Evolutionary conservation across 2,329 filamentous ascomycete genomes (phyloP).

Genomic region (Ceratocystis lukuohia): DNA sequence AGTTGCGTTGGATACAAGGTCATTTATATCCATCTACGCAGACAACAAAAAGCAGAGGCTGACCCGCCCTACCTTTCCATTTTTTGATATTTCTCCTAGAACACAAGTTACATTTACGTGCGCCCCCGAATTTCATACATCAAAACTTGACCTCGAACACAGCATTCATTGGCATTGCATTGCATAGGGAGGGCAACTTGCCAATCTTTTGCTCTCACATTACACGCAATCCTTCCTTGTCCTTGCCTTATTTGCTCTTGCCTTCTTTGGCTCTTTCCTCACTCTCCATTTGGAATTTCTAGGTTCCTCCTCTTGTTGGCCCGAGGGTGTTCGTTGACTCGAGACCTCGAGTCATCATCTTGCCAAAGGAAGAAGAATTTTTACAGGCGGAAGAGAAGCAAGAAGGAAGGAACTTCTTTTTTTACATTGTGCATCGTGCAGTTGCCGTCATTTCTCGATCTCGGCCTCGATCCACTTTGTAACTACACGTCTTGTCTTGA

Average conservation of each 20-base stretch:
- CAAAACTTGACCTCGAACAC: neutral
- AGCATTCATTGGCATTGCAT: neutral
- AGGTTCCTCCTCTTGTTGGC: neutral
- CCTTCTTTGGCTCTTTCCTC: neutral
- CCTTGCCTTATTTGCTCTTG: neutral
- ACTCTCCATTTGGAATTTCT: neutral
- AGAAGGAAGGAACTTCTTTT: conserved; percentile 3
- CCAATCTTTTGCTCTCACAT: neutral
- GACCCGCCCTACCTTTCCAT: neutral
- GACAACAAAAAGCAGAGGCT: too few species aligned
- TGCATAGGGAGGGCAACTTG: neutral
- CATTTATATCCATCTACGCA: too few species aligned
- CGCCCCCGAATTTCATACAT: neutral
- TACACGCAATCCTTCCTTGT: neutral
- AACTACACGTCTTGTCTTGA: neutral
- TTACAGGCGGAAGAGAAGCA: neutral
- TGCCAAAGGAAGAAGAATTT: neutral
- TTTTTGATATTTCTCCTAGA: neutral
- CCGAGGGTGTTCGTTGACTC: neutral
- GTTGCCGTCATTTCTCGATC: neutral
- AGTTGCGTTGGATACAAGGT: too few species aligned
- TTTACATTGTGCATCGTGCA: conserved; percentile 1
- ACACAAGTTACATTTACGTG: neutral
- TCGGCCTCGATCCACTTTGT: neutral
- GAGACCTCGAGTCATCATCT: neutral